A percentile compares a stretch with the other conserved stretches of the same genome.
These are phyloP conservation scores for Picochlorum costavermella DNA, from an alignment of 139 green algal species.

Conservation along the genomic window DNA sequence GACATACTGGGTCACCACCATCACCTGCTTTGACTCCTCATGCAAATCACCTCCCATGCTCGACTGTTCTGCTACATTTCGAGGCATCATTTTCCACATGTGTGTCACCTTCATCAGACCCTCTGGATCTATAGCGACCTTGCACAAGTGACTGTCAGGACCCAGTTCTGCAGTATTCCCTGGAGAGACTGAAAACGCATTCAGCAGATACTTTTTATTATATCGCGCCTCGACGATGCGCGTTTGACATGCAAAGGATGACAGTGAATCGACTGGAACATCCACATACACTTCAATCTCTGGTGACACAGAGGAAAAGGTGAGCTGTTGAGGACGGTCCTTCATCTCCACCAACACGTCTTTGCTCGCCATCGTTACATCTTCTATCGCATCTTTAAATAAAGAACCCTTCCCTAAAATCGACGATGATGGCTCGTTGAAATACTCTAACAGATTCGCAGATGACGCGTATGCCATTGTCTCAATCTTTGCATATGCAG, in stretches of 20 bases:
- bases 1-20: slow-evolving; percentile 12
- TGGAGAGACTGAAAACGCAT: slow-evolving; percentile 7
- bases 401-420: slow-evolving; percentile 13
- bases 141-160: not conserved
- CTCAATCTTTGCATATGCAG: slow-evolving; percentile 5
- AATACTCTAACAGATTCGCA: slow-evolving; percentile 14
- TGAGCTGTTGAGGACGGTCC: slow-evolving; percentile 9
- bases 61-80: too few species aligned
- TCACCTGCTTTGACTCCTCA: not conserved
- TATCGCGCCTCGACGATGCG: slow-evolving; percentile 9
- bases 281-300: slow-evolving; percentile 10
- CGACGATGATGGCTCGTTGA: slow-evolving; percentile 8
- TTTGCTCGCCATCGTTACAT: slow-evolving; percentile 22
- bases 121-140: slow-evolving; percentile 16
- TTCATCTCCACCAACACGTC: slow-evolving; percentile 12
- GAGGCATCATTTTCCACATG: slow-evolving; percentile 14
- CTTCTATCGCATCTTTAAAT: slow-evolving; percentile 29
- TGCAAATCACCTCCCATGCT: too few species aligned
- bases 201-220: slow-evolving; percentile 24
- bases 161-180: not conserved
- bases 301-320: slow-evolving; percentile 1
- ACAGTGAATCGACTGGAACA: slow-evolving; percentile 1
- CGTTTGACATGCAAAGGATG: slow-evolving; percentile 1
- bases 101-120: slow-evolving; percentile 24
- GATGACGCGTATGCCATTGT: slow-evolving; percentile 6